Conservation (phyloP, 177 flowering plant species). For the Vitis hybrid region DNA sequence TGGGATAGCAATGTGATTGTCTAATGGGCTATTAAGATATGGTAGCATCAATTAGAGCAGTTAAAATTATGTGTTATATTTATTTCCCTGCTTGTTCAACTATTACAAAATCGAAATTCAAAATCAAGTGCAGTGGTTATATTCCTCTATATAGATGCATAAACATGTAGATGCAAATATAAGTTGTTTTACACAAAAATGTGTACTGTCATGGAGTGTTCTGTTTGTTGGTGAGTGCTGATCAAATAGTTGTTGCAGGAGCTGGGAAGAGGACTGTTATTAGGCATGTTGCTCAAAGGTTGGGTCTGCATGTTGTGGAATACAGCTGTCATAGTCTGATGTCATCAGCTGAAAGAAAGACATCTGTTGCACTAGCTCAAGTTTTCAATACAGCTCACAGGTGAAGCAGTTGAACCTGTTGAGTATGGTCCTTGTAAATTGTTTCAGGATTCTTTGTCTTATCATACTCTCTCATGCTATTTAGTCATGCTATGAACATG, state of each 20-base stretch:
- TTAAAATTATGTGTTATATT: neutral
- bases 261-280: conserved; percentile 89
- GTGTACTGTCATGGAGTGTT: too few species aligned
- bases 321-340: conserved; percentile 71
- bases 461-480: too few species aligned
- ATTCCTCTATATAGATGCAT: neutral
- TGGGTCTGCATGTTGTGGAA: conserved; percentile 91
- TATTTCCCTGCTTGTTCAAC: neutral
- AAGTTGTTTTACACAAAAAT: neutral
- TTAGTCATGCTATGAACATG: too few species aligned
- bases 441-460: too few species aligned
- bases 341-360: conserved; percentile 65
- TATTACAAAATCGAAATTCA: neutral
- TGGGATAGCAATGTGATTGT: neutral
- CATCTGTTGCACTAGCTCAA: conserved; percentile 64
- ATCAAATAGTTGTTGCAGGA: conserved; percentile 45
- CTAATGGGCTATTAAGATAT: neutral
- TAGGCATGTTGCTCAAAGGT: conserved; percentile 66
- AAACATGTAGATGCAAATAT: neutral
- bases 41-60: neutral
- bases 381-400: conserved; percentile 74
- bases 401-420: conserved; percentile 27
- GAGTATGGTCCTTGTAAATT: too few species aligned
- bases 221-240: conserved; percentile 10
- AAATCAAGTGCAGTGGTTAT: neutral